phyloP scores from a whole-genome alignment of 163 green algal genomes.

The Scenedesmus sp. region DNA sequence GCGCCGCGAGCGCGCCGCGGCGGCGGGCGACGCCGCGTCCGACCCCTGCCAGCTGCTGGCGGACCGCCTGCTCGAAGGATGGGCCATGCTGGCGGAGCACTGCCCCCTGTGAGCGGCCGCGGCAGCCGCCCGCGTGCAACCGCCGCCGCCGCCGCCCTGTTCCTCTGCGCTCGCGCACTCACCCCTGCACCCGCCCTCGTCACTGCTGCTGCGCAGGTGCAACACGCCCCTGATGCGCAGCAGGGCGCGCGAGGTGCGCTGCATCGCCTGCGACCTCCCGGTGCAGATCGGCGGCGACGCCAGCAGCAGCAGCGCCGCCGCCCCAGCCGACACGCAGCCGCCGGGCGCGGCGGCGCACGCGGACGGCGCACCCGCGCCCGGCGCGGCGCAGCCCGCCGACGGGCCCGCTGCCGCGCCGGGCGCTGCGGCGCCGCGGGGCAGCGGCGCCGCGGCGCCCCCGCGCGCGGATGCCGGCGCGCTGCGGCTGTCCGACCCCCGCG shows the following conservation, averaged over 20 bases:
- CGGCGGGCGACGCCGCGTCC: not conserved
- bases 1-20: constrained; percentile 16
- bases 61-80: constrained; percentile 19
- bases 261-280: constrained; percentile 26
- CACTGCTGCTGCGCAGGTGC: constrained; percentile 20
- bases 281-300: not conserved
- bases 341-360: too few relatives aligned
- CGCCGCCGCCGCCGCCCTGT: not conserved
- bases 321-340: too few relatives aligned
- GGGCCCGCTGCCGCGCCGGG: too few relatives aligned
- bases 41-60: constrained; percentile 22
- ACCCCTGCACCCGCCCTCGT: not conserved
- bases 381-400: too few relatives aligned
- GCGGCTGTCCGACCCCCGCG: too few relatives aligned
- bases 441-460: too few relatives aligned
- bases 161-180: too few relatives aligned
- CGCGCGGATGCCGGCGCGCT: too few relatives aligned
- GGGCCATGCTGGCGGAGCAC: constrained; percentile 21
- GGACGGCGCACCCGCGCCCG: too few relatives aligned
- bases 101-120: constrained; percentile 31
- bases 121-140: not conserved
- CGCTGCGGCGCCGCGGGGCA: too few relatives aligned
- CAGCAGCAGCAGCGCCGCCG: constrained; percentile 2
- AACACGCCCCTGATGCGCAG: constrained; percentile 25
- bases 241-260: constrained; percentile 1